phyloP scores from a whole-genome alignment of 352 stramenopile species.

The Heterotrichella gracilis region DNA sequence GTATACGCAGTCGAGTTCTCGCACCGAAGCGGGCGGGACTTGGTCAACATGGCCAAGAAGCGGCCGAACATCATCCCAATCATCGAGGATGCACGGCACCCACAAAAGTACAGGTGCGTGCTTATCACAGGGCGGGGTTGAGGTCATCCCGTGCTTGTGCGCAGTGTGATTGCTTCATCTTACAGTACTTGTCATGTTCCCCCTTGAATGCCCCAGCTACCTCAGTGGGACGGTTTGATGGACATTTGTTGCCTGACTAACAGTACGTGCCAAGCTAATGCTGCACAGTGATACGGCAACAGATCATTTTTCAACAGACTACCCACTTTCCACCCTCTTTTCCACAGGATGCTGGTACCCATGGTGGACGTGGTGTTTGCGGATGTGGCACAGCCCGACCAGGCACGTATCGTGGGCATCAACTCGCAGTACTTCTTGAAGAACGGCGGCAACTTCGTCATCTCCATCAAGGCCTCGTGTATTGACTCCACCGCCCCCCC shows the following conservation, averaged over 20 bases:
- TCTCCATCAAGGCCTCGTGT: conserved; percentile 96
- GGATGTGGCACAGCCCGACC: conserved; percentile 93
- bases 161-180: too few relatives aligned
- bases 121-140: too few relatives aligned
- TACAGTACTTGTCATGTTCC: too few relatives aligned
- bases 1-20: conserved; percentile 99
- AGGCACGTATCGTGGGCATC: conserved; percentile 88
- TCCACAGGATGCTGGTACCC: conserved; percentile 80
- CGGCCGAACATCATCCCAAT: conserved; percentile 97
- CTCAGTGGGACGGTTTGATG: too few relatives aligned
- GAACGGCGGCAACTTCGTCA: conserved; percentile 91
- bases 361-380: conserved; percentile 97
- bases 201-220: too few relatives aligned
- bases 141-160: too few relatives aligned
- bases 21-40: conserved; percentile 75
- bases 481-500: conserved; percentile 88
- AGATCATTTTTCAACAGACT: too few relatives aligned
- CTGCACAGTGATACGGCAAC: too few relatives aligned
- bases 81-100: conserved; percentile 86
- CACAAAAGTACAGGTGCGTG: conserved; percentile 94
- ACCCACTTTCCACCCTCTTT: too few relatives aligned
- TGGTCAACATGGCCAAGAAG: conserved; percentile 95
- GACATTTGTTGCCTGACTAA: too few relatives aligned
- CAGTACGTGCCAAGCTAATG: too few relatives aligned
- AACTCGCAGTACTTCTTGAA: conserved; percentile 97